These are phyloP conservation scores for Aspergillus olivimuriae DNA, from an alignment of 495 filamentous ascomycete genomes.

Conservation along the genomic window DNA sequence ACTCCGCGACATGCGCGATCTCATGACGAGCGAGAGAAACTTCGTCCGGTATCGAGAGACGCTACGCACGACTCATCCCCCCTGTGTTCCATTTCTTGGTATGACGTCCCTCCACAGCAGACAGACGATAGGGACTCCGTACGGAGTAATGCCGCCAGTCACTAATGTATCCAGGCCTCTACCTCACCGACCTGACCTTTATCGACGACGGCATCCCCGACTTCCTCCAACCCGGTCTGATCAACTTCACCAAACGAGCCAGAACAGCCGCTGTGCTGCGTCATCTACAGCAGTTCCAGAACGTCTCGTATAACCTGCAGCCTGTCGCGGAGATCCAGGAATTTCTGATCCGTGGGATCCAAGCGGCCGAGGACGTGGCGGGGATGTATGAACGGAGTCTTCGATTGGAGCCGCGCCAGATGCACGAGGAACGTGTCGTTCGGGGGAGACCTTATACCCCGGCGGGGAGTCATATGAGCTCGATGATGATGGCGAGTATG, in stretches of 20 bases:
- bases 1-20: slow-evolving; percentile 71
- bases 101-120: slow-evolving; percentile 21
- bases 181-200: slow-evolving; percentile 90
- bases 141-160: too few relatives aligned
- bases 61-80: slow-evolving; percentile 73
- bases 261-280: slow-evolving; percentile 92
- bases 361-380: slow-evolving; percentile 75
- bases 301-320: slow-evolving; percentile 76
- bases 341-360: slow-evolving; percentile 81
- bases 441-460: slow-evolving; percentile 30
- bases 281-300: slow-evolving; percentile 88
- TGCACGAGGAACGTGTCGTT: slow-evolving; percentile 64
- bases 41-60: slow-evolving; percentile 83
- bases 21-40: slow-evolving; percentile 92
- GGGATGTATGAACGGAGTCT: slow-evolving; percentile 92
- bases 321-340: slow-evolving; percentile 84
- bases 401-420: slow-evolving; percentile 75
- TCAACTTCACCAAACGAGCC: slow-evolving; percentile 89
- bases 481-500: slow-evolving; percentile 25
- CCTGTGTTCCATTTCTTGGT: slow-evolving; percentile 96
- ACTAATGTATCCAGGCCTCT: slow-evolving; percentile 73
- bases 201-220: slow-evolving; percentile 95
- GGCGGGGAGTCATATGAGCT: slow-evolving; percentile 40
- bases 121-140: too few relatives aligned
- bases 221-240: slow-evolving; percentile 76